Conservation (phyloP, 805 yeast species). For the Yarrowia osloensis region DNA sequence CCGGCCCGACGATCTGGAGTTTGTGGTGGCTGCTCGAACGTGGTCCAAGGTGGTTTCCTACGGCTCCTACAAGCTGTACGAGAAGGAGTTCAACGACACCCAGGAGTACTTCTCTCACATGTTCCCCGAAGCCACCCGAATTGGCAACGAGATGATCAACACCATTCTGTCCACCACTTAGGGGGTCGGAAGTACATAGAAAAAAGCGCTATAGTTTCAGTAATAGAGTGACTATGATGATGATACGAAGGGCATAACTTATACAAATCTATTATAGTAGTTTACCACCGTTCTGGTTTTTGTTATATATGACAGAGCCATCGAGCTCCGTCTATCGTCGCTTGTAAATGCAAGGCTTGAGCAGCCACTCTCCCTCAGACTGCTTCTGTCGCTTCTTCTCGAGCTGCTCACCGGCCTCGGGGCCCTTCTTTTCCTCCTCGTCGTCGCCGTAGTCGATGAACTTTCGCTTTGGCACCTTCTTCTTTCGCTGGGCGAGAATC, state of each 20-base stretch:
- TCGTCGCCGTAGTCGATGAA: slow-evolving; percentile 69
- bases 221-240: slow-evolving; percentile 2
- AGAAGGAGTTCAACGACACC: slow-evolving; percentile 69
- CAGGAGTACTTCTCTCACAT: slow-evolving; percentile 83
- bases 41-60: slow-evolving; percentile 83
- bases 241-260: neutral
- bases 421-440: slow-evolving; percentile 59
- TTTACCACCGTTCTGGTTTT: neutral
- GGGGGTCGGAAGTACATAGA: neutral
- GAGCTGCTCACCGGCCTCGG: slow-evolving; percentile 48
- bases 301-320: neutral
- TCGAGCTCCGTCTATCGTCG: slow-evolving; percentile 57
- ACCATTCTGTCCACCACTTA: slow-evolving; percentile 49
- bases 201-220: neutral
- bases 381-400: slow-evolving; percentile 18
- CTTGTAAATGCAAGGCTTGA: slow-evolving; percentile 96
- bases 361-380: slow-evolving; percentile 68
- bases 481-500: slow-evolving; percentile 53
- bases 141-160: slow-evolving; percentile 93
- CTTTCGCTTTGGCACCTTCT: slow-evolving; percentile 37
- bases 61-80: slow-evolving; percentile 74
- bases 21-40: slow-evolving; percentile 81
- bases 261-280: slow-evolving; percentile 7
- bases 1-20: slow-evolving; percentile 88
- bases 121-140: slow-evolving; percentile 81